Conservation (phyloP, 2,329 filamentous ascomycete species). For the Phialophora verrucosa region DNA sequence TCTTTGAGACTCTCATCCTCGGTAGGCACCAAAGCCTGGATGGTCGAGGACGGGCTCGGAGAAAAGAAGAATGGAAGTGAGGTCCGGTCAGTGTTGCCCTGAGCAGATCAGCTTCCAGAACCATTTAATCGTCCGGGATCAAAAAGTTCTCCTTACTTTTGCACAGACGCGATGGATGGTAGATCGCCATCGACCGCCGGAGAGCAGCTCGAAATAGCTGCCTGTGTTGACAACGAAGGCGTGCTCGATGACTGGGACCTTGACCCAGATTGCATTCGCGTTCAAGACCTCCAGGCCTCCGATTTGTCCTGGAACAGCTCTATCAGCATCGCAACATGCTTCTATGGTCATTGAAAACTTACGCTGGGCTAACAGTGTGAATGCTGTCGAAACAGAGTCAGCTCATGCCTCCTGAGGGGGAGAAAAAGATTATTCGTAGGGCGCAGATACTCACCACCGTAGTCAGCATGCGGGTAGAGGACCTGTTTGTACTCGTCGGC, state of each 20-base stretch:
- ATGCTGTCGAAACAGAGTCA: slow-evolving; percentile 11
- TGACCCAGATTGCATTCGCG: slow-evolving; percentile 20
- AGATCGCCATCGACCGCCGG: slow-evolving; percentile 15
- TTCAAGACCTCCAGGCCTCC: slow-evolving; percentile 17
- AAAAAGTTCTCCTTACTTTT: slow-evolving; percentile 8
- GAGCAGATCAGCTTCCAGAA: not conserved
- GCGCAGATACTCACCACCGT: slow-evolving; percentile 11
- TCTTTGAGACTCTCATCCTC: slow-evolving; percentile 8
- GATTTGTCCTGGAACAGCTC: not conserved
- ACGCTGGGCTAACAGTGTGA: slow-evolving; percentile 16
- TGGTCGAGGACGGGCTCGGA: slow-evolving; percentile 17
- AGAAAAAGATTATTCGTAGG: no score
- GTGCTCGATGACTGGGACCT: slow-evolving; percentile 17
- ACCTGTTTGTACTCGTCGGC: slow-evolving; percentile 15
- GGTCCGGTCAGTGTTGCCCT: slow-evolving; percentile 22
- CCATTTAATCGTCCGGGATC: not conserved
- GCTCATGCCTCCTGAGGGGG: not conserved
- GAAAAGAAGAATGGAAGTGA: slow-evolving; percentile 26
- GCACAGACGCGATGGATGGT: slow-evolving; percentile 22
- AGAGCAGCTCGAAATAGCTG: slow-evolving; percentile 20
- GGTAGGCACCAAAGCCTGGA: slow-evolving; percentile 12
- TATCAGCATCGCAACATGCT: not conserved
- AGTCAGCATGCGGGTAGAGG: slow-evolving; percentile 19
- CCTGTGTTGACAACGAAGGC: slow-evolving; percentile 21
- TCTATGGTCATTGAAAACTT: not conserved